These are phyloP conservation scores for Salix viminalis DNA, from an alignment of 345 rosid genomes.

Conservation along the genomic window DNA sequence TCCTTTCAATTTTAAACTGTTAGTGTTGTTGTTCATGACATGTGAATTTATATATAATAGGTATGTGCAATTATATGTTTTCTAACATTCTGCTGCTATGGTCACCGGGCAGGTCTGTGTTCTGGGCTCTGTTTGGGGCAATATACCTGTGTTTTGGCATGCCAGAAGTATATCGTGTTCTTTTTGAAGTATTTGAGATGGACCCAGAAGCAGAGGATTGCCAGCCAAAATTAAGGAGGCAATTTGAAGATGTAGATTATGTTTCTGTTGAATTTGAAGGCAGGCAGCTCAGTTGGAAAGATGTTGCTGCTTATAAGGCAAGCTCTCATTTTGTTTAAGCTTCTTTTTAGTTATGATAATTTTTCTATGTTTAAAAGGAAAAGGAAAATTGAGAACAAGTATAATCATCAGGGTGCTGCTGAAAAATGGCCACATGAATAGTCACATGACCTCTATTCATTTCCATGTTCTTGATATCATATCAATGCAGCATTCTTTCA, in stretches of 20 bases:
- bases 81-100: background rate
- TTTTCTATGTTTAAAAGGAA: background rate
- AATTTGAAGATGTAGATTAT: conserved; percentile 90
- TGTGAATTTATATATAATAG: background rate
- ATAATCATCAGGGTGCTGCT: background rate
- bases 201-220: conserved; percentile 92
- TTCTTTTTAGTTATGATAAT: background rate
- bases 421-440: background rate
- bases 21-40: background rate
- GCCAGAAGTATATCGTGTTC: conserved; percentile 93
- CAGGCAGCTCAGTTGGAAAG: conserved; percentile 80
- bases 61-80: background rate
- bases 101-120: conserved; percentile 58
- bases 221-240: conserved; percentile 86
- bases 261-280: conserved; percentile 91
- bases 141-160: conserved; percentile 88
- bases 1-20: background rate
- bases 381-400: background rate
- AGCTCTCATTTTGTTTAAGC: conserved; percentile 7
- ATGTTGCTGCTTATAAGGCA: conserved; percentile 85
- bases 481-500: background rate
- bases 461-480: background rate
- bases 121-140: conserved; percentile 95
- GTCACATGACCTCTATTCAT: background rate
- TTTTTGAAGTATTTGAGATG: conserved; percentile 96